Percentiles rank a stretch among this genome's conserved stretches.
Conservation (phyloP, 305 asterid species). For the Nicotiana rustica region DNA sequence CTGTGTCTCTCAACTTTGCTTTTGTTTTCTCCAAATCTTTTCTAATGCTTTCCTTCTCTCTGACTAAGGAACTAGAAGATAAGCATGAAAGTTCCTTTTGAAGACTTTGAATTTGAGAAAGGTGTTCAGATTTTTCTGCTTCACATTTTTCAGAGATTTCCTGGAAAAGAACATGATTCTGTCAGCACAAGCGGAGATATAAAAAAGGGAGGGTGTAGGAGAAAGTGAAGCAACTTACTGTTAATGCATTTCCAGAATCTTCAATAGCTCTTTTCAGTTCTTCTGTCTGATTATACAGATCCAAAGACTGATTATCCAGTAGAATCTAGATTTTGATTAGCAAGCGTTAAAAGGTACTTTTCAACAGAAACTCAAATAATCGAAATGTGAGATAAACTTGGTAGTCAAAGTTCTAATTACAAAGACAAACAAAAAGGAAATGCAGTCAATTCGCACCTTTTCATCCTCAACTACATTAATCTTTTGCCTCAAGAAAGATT, state of each 20-base stretch:
- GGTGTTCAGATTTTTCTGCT: constrained; percentile 61
- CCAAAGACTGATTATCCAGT: constrained; percentile 62
- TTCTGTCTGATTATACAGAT: constrained; percentile 62
- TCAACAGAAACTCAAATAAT: constrained; percentile 38
- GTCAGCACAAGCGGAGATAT: constrained; percentile 40
- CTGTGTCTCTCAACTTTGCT: constrained; percentile 79
- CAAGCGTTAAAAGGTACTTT: constrained; percentile 35
- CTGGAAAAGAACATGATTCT: constrained; percentile 48
- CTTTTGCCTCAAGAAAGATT: constrained; percentile 61
- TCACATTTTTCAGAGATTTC: constrained; percentile 66
- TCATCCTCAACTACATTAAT: constrained; percentile 69
- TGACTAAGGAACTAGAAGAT: constrained; percentile 77
- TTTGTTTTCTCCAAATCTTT: constrained; percentile 94
- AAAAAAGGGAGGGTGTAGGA: constrained; percentile 13
- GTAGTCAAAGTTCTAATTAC: not conserved
- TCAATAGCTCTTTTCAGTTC: constrained; percentile 61
- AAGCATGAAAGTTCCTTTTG: constrained; percentile 67
- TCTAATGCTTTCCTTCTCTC: constrained; percentile 84
- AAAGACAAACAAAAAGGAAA: constrained; percentile 28
- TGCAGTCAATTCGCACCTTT: constrained; percentile 59
- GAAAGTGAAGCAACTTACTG: constrained; percentile 53
- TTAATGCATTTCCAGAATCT: constrained; percentile 53
- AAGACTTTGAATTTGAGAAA: constrained; percentile 63
- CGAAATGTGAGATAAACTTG: constrained; percentile 29
- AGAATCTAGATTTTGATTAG: constrained; percentile 58